Evolutionary conservation across 116 monocot genomes (phyloP).

Genomic region (Phalaenopsis hybrid): DNA sequence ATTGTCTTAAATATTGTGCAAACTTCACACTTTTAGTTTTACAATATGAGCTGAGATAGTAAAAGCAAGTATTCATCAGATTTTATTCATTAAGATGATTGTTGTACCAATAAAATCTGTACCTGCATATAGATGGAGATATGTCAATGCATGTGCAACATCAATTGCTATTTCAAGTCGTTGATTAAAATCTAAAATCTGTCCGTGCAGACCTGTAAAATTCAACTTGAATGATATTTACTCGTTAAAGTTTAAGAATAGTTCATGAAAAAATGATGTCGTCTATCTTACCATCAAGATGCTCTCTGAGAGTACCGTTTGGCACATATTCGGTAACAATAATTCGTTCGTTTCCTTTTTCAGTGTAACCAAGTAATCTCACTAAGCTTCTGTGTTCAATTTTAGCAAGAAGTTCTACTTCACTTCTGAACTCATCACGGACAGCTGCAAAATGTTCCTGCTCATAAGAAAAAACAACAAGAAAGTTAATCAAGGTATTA

Average conservation of each 20-base stretch:
- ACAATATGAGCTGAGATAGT: not conserved
- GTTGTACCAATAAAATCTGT: not conserved
- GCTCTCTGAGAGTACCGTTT: constrained; percentile 89
- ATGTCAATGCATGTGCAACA: constrained; percentile 61
- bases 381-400: constrained; percentile 87
- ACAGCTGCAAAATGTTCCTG: constrained; percentile 21
- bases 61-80: not conserved
- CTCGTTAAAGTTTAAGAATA: not conserved
- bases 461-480: not conserved
- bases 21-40: not conserved
- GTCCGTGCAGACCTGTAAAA: constrained; percentile 33
- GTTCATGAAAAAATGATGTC: not conserved
- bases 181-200: constrained; percentile 40
- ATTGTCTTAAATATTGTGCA: not conserved
- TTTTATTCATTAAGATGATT: not conserved
- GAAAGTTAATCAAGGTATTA: not conserved
- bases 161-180: constrained; percentile 64
- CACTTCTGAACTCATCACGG: constrained; percentile 65
- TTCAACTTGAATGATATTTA: not conserved
- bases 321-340: constrained; percentile 74
- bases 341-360: constrained; percentile 65
- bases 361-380: constrained; percentile 61
- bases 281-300: constrained; percentile 61
- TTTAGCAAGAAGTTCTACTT: constrained; percentile 67
- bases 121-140: constrained; percentile 72